These are phyloP conservation scores for Hevea brasiliensis DNA, from an alignment of 345 rosid species.

Conservation along the genomic window DNA sequence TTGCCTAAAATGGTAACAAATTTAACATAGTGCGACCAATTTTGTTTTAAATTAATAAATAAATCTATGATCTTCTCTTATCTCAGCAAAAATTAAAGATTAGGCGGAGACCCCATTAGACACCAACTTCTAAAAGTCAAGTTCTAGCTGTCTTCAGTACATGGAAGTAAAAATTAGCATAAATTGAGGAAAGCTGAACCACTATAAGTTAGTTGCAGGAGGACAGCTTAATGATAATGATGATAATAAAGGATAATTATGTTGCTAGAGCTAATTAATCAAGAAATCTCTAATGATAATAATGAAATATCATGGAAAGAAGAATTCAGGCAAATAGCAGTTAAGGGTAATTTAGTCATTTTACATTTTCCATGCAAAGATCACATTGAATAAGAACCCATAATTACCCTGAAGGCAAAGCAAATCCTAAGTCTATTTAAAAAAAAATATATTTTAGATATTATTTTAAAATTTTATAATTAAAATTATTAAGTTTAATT, in stretches of 20 bases:
- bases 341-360: slow-evolving; percentile 34
- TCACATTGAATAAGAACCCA: slow-evolving; percentile 23
- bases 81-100: background rate
- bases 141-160: slow-evolving; percentile 5
- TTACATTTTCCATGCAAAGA: slow-evolving; percentile 8
- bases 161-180: slow-evolving; percentile 1
- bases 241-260: background rate
- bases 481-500: no score
- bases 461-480: no score
- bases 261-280: background rate
- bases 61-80: background rate
- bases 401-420: slow-evolving; percentile 26
- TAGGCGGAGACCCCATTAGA: no score
- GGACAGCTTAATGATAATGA: background rate
- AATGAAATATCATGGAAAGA: background rate
- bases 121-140: slow-evolving; percentile 16
- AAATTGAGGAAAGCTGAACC: slow-evolving; percentile 13
- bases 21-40: background rate
- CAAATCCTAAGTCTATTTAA: slow-evolving; percentile 15
- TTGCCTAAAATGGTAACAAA: slow-evolving; percentile 21
- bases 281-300: background rate
- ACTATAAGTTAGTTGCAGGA: slow-evolving; percentile 7
- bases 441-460: no score
- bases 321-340: background rate
- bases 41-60: no score